phyloP scores from a whole-genome alignment of 2,329 filamentous ascomycete species.

The Colletotrichum orbiculare region DNA sequence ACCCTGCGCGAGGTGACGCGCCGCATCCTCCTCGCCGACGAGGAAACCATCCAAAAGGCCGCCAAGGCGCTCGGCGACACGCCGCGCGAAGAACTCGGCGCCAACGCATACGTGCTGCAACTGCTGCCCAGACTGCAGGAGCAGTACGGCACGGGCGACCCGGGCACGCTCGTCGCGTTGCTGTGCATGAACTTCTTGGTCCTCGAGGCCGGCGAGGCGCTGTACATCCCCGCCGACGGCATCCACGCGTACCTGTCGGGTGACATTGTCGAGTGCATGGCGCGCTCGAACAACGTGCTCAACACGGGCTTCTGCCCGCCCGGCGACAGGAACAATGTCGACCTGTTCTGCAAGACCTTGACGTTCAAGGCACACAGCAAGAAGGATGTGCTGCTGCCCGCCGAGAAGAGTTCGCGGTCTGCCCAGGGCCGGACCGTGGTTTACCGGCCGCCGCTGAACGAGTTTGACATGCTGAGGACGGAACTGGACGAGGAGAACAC shows the following conservation, averaged over 20 bases:
- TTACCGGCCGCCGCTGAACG: constrained; percentile 75
- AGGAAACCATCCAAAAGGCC: constrained; percentile 62
- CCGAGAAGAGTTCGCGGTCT: constrained; percentile 50
- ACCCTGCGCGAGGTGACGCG: constrained; percentile 67
- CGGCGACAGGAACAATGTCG: constrained; percentile 71
- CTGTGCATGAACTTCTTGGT: constrained; percentile 80
- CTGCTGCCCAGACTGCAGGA: constrained; percentile 72
- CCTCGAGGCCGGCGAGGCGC: constrained; percentile 72
- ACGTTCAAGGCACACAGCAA: constrained; percentile 72
- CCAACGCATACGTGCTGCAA: constrained; percentile 69
- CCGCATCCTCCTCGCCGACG: constrained; percentile 64
- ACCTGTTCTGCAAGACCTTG: constrained; percentile 71
- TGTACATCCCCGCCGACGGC: constrained; percentile 79
- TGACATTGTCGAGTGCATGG: constrained; percentile 84
- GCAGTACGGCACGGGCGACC: constrained; percentile 73
- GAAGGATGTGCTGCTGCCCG: constrained; percentile 65
- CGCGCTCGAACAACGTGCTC: constrained; percentile 78
- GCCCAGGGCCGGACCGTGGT: constrained; percentile 69
- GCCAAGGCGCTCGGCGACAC: constrained; percentile 62
- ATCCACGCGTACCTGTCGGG: constrained; percentile 80
- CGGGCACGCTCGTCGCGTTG: constrained; percentile 75
- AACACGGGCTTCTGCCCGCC: constrained; percentile 80
- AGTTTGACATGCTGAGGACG: constrained; percentile 76
- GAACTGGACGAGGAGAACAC: constrained; percentile 68
- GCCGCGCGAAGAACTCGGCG: constrained; percentile 58